A percentile compares a stretch with the other conserved stretches of the same genome.
Conservation (phyloP, 2,329 filamentous ascomycete species). For the Sporothrix euskadiensis region DNA sequence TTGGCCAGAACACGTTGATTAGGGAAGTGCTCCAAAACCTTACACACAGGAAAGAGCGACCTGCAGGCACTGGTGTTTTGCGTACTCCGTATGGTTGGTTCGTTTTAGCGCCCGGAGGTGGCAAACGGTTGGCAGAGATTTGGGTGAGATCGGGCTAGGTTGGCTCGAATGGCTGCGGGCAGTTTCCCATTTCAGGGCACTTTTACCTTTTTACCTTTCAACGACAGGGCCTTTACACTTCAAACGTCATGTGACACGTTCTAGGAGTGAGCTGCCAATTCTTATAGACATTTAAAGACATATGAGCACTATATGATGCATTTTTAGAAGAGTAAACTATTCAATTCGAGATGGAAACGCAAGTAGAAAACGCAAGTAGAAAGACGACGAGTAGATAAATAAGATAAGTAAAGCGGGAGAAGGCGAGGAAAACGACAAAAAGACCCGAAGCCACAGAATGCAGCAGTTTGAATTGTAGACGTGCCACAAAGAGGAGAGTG, state of each 20-base stretch:
- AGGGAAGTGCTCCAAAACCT: background rate
- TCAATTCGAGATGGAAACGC: constrained; percentile 20
- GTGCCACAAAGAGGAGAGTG: background rate
- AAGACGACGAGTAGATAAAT: constrained; percentile 5
- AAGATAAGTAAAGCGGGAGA: background rate
- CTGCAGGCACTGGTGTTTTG: background rate
- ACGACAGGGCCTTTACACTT: background rate
- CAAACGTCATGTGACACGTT: constrained; percentile 16
- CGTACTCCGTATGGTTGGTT: background rate
- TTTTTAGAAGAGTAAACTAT: background rate
- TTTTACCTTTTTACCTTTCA: background rate
- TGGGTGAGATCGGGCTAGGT: background rate
- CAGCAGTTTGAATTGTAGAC: background rate
- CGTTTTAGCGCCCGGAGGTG: constrained; percentile 14
- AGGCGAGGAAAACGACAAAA: background rate
- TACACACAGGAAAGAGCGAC: background rate
- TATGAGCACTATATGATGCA: background rate
- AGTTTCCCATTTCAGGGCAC: background rate
- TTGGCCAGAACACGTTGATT: background rate
- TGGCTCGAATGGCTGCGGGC: background rate
- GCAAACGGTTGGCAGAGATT: background rate
- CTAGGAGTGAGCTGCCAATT: background rate
- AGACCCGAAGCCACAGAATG: background rate
- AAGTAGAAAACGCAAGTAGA: background rate
- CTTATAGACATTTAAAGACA: background rate